phyloP scores from a whole-genome alignment of 2,329 filamentous ascomycete genomes.

The Talaromyces funiculosus region DNA sequence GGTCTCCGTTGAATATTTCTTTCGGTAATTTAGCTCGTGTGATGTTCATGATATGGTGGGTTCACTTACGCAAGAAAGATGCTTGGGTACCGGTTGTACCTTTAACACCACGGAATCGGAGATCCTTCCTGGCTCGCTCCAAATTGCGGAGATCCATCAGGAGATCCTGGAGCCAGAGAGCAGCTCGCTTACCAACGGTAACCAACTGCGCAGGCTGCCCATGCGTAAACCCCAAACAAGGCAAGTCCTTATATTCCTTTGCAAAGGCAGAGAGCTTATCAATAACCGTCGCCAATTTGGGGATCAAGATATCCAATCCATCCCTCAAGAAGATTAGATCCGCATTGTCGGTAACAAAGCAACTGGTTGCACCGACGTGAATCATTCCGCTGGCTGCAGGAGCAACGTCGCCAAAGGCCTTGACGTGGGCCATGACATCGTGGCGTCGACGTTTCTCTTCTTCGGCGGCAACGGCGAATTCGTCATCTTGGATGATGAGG shows the following conservation, averaged over 20 bases:
- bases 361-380: constrained; percentile 54
- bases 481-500: constrained; percentile 67
- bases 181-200: constrained; percentile 56
- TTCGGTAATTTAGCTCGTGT: constrained; percentile 48
- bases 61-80: constrained; percentile 30
- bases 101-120: constrained; percentile 70
- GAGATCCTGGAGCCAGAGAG: constrained; percentile 70
- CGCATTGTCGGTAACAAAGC: constrained; percentile 61
- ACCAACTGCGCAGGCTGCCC: constrained; percentile 51
- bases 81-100: constrained; percentile 75
- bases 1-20: constrained; percentile 59
- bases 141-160: constrained; percentile 70
- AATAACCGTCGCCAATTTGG: constrained; percentile 74
- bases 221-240: constrained; percentile 11
- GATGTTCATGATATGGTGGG: neutral
- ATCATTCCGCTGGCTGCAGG: constrained; percentile 78
- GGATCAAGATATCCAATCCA: constrained; percentile 67
- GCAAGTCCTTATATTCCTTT: constrained; percentile 61
- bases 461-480: constrained; percentile 66
- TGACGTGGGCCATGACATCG: constrained; percentile 62
- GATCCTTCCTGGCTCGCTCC: constrained; percentile 60
- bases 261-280: constrained; percentile 69
- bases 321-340: constrained; percentile 73
- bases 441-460: constrained; percentile 60
- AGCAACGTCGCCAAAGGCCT: constrained; percentile 37